These are phyloP conservation scores for Verticillium zaregamsianum DNA, from an alignment of 2,329 filamentous ascomycete species.

Conservation along the genomic window DNA sequence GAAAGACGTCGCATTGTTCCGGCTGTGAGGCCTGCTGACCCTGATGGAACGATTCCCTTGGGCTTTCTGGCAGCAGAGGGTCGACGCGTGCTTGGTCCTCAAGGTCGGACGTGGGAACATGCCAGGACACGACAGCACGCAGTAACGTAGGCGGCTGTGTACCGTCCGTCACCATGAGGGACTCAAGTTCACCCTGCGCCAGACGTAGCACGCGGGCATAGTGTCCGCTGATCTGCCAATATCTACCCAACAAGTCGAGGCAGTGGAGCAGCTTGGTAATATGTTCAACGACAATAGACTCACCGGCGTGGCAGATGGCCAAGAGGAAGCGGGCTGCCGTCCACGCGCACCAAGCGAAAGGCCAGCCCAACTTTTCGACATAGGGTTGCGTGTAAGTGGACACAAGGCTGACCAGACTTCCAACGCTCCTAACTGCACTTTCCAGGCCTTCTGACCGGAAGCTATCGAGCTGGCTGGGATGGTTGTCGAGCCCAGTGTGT, in stretches of 20 bases:
- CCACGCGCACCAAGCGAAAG: slow-evolving; percentile 8
- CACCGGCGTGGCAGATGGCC: not conserved
- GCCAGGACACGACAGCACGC: not conserved
- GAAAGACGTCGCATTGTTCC: no score
- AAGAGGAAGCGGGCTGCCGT: slow-evolving; percentile 3
- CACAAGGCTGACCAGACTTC: no score
- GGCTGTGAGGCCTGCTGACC: no score
- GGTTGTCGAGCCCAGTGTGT: not conserved
- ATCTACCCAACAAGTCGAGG: slow-evolving; percentile 1
- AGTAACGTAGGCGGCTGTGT: no score
- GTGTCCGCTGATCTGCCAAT: slow-evolving; percentile 8
- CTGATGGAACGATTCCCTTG: not conserved
- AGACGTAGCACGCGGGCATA: slow-evolving; percentile 5
- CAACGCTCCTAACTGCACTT: no score
- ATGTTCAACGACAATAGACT: not conserved
- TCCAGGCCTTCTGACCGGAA: no score
- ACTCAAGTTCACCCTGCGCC: not conserved
- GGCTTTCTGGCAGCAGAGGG: not conserved
- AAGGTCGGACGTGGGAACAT: slow-evolving; percentile 1
- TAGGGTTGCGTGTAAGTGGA: no score
- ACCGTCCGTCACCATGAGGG: not conserved
- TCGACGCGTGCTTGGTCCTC: slow-evolving; percentile 1
- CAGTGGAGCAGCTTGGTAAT: not conserved
- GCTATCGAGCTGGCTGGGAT: not conserved
- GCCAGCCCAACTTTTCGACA: slow-evolving; percentile 5